Percentiles rank a stretch among this genome's conserved stretches.
These are phyloP conservation scores for Talaromyces sp. DNA, from an alignment of 2,329 filamentous ascomycete species.

Conservation along the genomic window DNA sequence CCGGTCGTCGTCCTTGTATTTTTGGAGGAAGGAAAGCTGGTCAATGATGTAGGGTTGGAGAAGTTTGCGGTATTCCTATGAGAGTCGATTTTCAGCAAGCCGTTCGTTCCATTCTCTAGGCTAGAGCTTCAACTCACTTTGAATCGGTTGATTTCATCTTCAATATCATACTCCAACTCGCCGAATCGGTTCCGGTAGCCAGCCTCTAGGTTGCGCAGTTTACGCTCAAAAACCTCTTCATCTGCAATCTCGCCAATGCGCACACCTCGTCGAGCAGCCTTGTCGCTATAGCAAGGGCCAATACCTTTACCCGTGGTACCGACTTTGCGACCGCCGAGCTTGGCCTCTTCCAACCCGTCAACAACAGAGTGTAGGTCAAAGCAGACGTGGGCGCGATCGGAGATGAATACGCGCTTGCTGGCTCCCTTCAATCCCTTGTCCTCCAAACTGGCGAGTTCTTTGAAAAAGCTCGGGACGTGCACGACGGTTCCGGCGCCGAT, in stretches of 20 bases:
- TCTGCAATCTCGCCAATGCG: conserved; percentile 54
- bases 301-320: conserved; percentile 47
- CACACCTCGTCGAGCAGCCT: conserved; percentile 55
- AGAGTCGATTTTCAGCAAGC: neutral
- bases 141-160: conserved; percentile 54
- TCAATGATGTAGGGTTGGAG: conserved; percentile 36
- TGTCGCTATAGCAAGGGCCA: conserved; percentile 57
- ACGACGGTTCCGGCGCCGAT: conserved; percentile 44
- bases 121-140: conserved; percentile 33
- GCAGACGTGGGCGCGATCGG: conserved; percentile 41
- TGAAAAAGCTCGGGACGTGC: conserved; percentile 44
- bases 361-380: conserved; percentile 41
- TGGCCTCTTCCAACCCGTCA: conserved; percentile 42
- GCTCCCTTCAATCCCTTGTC: conserved; percentile 38
- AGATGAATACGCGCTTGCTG: conserved; percentile 39
- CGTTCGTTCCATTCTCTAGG: neutral
- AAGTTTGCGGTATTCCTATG: conserved; percentile 31
- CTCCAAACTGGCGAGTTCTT: conserved; percentile 38
- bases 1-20: conserved; percentile 48
- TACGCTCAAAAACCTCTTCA: conserved; percentile 50
- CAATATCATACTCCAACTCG: conserved; percentile 53
- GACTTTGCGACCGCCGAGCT: conserved; percentile 39
- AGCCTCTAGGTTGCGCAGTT: conserved; percentile 46
- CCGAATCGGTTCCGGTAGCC: conserved; percentile 54
- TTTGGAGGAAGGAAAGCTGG: conserved; percentile 48